Evolutionary conservation across 805 yeast species (phyloP), one percentile per base, ranked within the genome.

Genomic region (Priceomyces melissophilus): DNA sequence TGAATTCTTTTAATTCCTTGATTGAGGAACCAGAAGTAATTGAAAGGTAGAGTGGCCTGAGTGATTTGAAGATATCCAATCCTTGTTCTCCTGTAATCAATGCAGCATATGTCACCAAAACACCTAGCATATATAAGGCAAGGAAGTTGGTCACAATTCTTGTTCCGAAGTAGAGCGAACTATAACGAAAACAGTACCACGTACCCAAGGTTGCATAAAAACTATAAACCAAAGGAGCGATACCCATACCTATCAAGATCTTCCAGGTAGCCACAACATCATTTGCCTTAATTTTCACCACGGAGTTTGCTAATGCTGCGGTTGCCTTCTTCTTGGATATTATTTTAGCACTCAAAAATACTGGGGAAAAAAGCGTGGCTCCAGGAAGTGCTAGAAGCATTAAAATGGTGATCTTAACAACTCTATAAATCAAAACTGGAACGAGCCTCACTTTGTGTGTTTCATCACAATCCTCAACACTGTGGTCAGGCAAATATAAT

Each of bases 221-320:
- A 29, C 81, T 78, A 68, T 91, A 93, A 23, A 93, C 67, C 32
- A 87, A 60, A 2, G 99, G 99, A 0, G 97, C 95, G 40, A 87
- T 66, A 4, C 91, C 95, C 77, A 93, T 76, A 27, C 90, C 81
- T 30, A 91, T 88, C 47, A 93, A 70, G 35, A 93, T 83, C 63
- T 93, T 93, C 99, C 99, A 93, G 1, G 98, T 90, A 2, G 98
- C 98, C 44, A 93, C 78, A 17, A 93, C 97, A 61, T 93, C 99
- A 42, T 81, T 84, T 12, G 96, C 99, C 55, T 82, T 81, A 45
- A 93, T 82, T 60, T 93, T 93, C 15, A 93, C 99, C 0, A 89
- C 76, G 0, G 97, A 89, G 6, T 76, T 82, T 9, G 89, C 90
- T 45, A 93, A 71, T 0, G 98, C 99, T 35, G 78, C 75, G 42